Base-by-base conservation (phyloP, 495 filamentous ascomycete genomes). In the Trypethelium eluteriae region DNA sequence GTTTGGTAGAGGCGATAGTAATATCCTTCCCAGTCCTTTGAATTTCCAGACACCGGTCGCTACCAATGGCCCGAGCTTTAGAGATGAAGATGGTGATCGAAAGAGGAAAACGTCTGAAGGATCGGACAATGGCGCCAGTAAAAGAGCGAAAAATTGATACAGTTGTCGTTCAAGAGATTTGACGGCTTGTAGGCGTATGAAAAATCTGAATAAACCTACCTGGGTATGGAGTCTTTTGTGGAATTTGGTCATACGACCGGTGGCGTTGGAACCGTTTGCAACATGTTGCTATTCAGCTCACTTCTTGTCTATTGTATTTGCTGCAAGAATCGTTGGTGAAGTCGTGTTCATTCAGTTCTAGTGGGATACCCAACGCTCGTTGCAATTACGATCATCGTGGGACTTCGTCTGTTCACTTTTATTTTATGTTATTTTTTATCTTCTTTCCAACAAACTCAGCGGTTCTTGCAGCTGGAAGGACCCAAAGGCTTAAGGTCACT, bases 41-140 rank as follows among this genome's bases (percentile, higher is more conserved):
- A 95, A 89, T 67, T 96, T 96, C 76, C 89, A 88, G 39, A 98
- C 94, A 4, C 94, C 94, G 18, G 84, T 96, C 5, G 85, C 85
- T 1, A 83, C 84, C 32, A 88, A 79, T 34, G 76, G 70, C 38
- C 74, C 76, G 11, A 75, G 76, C 65, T 80, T 78, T 59, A 70
- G 74, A 63, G 70, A 74, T n/a, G 74, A 76, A 57, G 79, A 80
- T 11, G 62, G 65, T 25, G 79, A 80, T 32, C 59, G 75, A 39
- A 78, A 79, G 69, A 72, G 74, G 62, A 78, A 79, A 67, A 74
- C 74, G 62, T 74, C 75, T 39, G 78, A 70, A 41, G 70, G 71
- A 16, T 66, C 62, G 47, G 76, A 75, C 6, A 74, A 69, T 32
- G 67, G 68, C 11, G 65, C 68, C 35, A 66, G 63, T 38, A 79